Conservation (phyloP, 2,329 filamentous ascomycete genomes). For the Metarhizium guizhouense region DNA sequence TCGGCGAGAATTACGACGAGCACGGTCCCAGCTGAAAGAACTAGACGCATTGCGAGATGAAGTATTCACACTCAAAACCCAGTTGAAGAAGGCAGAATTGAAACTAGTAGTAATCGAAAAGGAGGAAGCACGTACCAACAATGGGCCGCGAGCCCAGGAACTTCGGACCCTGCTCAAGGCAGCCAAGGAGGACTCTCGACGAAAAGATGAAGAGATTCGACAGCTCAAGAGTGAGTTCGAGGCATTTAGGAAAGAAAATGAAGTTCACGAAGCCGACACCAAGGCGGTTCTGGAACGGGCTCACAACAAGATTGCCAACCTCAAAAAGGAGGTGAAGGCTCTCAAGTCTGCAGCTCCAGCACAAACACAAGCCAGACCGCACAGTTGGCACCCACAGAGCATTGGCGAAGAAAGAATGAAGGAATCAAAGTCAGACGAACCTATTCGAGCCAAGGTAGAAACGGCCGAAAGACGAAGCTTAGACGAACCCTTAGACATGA, state of each 20-base stretch:
- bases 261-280: conserved; percentile 45
- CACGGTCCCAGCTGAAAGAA: conserved; percentile 44
- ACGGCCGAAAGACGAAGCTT: conserved; percentile 1
- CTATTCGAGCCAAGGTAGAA: neutral
- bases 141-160: conserved; percentile 23
- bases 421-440: conserved; percentile 11
- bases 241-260: conserved; percentile 42
- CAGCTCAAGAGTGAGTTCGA: conserved; percentile 44
- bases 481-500: conserved; percentile 9
- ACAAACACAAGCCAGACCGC: conserved; percentile 12
- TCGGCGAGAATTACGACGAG: conserved; percentile 44
- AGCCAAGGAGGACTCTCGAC: conserved; percentile 32
- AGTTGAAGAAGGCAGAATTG: conserved; percentile 37
- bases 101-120: conserved; percentile 15
- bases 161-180: conserved; percentile 34
- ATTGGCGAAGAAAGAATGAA: conserved; percentile 6
- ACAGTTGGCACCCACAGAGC: conserved; percentile 20
- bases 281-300: conserved; percentile 46
- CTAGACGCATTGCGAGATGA: conserved; percentile 43
- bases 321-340: conserved; percentile 43
- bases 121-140: conserved; percentile 28
- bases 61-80: conserved; percentile 40
- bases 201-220: conserved; percentile 41
- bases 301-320: conserved; percentile 45
- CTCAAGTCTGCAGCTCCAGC: conserved; percentile 26